Base-by-base conservation (phyloP, 1,139 yeast genomes). In the Taphrina sp. region DNA sequence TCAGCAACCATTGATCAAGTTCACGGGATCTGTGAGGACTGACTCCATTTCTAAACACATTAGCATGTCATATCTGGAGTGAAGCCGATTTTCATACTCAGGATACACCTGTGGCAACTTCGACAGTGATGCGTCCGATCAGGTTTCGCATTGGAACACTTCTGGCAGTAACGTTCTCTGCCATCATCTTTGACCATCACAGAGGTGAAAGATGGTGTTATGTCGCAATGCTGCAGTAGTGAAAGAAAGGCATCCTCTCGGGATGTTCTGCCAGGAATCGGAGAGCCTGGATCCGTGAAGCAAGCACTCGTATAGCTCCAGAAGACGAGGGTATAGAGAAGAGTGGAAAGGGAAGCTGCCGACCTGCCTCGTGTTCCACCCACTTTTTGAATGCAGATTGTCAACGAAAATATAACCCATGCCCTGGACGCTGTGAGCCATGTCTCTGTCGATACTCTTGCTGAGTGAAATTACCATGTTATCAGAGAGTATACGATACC, bases 141-240 rank as follows among this genome's bases (percentile, higher is more conserved):
- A n/a, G 56, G 59, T 41, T 57, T 57, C 17, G 28, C 20, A 10
- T 34, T 34, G 10, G 29, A 29, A 22, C 59, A 57, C 46, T 57
- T 57, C 38, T 39, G 47, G 36, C 59, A 57, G 31, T 22, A 57
- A 23, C 59, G 57, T 31, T 47, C 49, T 2, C 36, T 16, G 7
- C 59, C 59, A 26, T 57, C 55, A 24, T 56, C 55, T 16, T 57
- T 57, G 34, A 53, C 58, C 1, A 58, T 52, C 33, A 57, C 53
- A 17, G 57, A 24, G 4, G 54, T 22, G 8, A 43, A 42, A 14
- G 41, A n/a, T 24, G 47, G 36, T n/a, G 38, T 38, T 5, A 28
- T 38, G 3, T 22, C 17, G 14, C 39, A 20, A 23, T 49, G 28
- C 36, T 49, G 54, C 5, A 46, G 54, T 17, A 52, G 29, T 10